Conservation (phyloP, 1,284 basidiomycete species). For the Sporisorium scitamineum region DNA sequence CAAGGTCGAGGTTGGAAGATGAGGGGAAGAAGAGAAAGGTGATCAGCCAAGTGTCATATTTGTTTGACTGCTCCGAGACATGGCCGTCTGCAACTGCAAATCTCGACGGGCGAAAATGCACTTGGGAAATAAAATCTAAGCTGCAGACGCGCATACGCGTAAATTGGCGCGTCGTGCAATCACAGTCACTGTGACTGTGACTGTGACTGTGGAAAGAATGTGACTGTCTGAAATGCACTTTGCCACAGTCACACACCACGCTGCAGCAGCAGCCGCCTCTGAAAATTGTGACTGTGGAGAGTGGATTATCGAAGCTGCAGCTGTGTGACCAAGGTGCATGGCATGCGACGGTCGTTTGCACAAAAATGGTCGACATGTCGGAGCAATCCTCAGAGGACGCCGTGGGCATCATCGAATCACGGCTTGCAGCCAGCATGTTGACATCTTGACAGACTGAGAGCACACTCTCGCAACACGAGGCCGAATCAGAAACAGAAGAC, state of each 20-base stretch:
- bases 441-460: neutral
- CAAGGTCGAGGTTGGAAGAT: neutral
- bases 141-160: slow-evolving; percentile 31
- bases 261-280: neutral
- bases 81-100: slow-evolving; percentile 3
- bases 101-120: neutral
- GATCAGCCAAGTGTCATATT: slow-evolving; percentile 22
- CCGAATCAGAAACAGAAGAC: neutral
- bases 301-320: slow-evolving; percentile 26
- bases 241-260: slow-evolving; percentile 11
- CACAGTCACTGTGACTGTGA: neutral
- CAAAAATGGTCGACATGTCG: neutral
- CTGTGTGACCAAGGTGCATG: neutral
- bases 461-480: neutral
- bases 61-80: neutral
- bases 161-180: slow-evolving; percentile 52
- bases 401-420: neutral
- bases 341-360: neutral
- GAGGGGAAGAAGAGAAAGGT: slow-evolving; percentile 4
- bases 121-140: neutral
- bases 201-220: neutral
- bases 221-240: slow-evolving; percentile 4
- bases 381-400: neutral
- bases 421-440: neutral
- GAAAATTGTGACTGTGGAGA: slow-evolving; percentile 24